phyloP scores from a whole-genome alignment of 2,329 filamentous ascomycete species.

The Aulographum hederae region DNA sequence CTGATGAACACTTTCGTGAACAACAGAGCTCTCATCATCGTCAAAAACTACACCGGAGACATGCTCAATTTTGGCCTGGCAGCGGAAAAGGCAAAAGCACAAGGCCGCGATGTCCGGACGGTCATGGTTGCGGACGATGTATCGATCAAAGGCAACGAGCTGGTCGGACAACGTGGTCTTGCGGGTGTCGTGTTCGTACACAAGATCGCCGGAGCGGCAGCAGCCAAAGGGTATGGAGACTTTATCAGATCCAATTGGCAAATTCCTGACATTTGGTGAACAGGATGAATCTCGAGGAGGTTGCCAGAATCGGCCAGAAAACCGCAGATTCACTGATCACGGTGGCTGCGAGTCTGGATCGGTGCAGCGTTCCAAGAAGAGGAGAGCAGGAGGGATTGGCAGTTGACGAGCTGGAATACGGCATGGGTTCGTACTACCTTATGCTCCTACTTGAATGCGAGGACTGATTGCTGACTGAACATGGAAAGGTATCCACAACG shows the following conservation, averaged over 20 bases:
- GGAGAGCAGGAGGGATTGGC: constrained; percentile 38
- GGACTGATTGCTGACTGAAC: too few species aligned
- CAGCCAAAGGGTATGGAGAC: constrained; percentile 44
- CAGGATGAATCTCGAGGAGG: constrained; percentile 38
- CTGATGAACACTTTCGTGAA: constrained; percentile 1
- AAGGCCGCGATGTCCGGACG: constrained; percentile 66
- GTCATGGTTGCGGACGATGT: constrained; percentile 85
- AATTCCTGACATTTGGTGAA: not conserved
- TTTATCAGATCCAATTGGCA: constrained; percentile 5
- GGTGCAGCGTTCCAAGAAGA: constrained; percentile 85
- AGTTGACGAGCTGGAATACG: constrained; percentile 43
- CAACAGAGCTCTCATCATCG: not conserved
- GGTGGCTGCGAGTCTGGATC: constrained; percentile 69
- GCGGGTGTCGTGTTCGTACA: constrained; percentile 82
- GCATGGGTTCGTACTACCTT: constrained; percentile 34
- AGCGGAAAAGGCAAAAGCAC: constrained; percentile 75
- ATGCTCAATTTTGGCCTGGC: constrained; percentile 85
- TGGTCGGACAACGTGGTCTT: constrained; percentile 79
- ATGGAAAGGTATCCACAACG: too few species aligned
- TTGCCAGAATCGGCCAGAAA: constrained; percentile 52
- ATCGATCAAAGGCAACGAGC: constrained; percentile 62
- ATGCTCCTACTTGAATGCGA: too few species aligned
- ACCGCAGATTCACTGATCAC: constrained; percentile 62
- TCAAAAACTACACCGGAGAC: constrained; percentile 20
- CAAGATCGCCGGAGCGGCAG: constrained; percentile 74